Percentiles rank a stretch among this genome's conserved stretches.
Conservation (phyloP, 352 stramenopile genomes). For the Thalassiosira exigua region DNA sequence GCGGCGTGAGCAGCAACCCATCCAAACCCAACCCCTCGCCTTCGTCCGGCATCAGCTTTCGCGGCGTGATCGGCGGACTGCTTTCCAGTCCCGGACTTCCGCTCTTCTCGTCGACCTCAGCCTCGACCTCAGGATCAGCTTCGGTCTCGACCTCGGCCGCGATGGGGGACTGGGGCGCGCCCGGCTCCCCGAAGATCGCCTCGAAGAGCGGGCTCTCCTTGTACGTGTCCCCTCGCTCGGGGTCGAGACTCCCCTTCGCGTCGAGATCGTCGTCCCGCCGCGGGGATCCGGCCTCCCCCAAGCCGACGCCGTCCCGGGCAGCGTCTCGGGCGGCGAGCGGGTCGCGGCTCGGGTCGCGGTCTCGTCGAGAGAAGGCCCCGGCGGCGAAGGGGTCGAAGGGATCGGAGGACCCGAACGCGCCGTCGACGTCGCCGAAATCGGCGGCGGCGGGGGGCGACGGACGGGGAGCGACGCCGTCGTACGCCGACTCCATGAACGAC, state of each 20-base stretch:
- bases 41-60: too few relatives aligned
- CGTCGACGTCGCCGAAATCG: neutral
- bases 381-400: constrained; percentile 41
- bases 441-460: neutral
- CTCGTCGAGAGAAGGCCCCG: neutral
- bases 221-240: neutral
- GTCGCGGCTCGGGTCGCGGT: neutral
- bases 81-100: too few relatives aligned
- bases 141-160: too few relatives aligned
- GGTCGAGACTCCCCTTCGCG: neutral
- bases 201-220: constrained; percentile 27
- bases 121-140: too few relatives aligned
- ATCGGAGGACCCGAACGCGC: constrained; percentile 29
- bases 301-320: neutral
- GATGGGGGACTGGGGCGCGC: too few relatives aligned
- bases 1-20: neutral
- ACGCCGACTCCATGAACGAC: constrained; percentile 25
- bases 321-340: neutral
- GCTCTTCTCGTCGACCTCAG: too few relatives aligned
- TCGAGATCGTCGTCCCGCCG: neutral
- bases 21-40: too few relatives aligned
- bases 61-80: too few relatives aligned
- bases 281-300: neutral
- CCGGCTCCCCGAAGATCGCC: constrained; percentile 20
- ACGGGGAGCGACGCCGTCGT: neutral